phyloP scores from a whole-genome alignment of 2,329 filamentous ascomycete species.

The Neopestalotiopsis rosae region DNA sequence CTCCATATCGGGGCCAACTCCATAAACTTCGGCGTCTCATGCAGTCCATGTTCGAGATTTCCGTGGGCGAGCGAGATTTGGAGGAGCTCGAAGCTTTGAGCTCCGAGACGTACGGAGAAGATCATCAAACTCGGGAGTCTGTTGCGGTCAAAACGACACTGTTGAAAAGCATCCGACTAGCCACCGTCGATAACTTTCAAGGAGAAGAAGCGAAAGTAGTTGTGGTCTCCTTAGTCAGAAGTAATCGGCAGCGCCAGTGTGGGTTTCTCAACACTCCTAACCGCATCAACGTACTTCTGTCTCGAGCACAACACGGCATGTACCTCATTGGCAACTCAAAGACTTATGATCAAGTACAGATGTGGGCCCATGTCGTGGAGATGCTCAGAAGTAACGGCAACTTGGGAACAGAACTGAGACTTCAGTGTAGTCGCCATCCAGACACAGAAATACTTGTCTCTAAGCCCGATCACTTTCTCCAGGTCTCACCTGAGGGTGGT shows the following conservation, averaged over 20 bases:
- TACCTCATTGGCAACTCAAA: slow-evolving; percentile 71
- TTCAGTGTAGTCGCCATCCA: background rate
- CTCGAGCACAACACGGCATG: slow-evolving; percentile 71
- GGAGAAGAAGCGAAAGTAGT: slow-evolving; percentile 78
- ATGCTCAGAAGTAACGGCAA: background rate
- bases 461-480: slow-evolving; percentile 3
- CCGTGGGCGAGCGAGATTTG: slow-evolving; percentile 66
- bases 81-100: slow-evolving; percentile 50
- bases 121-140: background rate
- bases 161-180: slow-evolving; percentile 56
- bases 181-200: slow-evolving; percentile 79
- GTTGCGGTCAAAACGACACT: slow-evolving; percentile 48
- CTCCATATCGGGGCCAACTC: slow-evolving; percentile 66
- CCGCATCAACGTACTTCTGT: slow-evolving; percentile 72
- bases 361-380: slow-evolving; percentile 65
- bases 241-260: slow-evolving; percentile 61
- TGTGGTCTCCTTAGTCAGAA: slow-evolving; percentile 73
- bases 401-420: background rate
- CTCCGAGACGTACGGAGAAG: slow-evolving; percentile 22
- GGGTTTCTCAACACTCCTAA: slow-evolving; percentile 73
- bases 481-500: background rate
- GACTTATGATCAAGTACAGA: slow-evolving; percentile 60
- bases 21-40: slow-evolving; percentile 54
- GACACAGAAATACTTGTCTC: background rate
- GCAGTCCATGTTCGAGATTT: slow-evolving; percentile 60